Conservation (phyloP, 2,329 filamentous ascomycete species). For the Exophiala viscosa region DNA sequence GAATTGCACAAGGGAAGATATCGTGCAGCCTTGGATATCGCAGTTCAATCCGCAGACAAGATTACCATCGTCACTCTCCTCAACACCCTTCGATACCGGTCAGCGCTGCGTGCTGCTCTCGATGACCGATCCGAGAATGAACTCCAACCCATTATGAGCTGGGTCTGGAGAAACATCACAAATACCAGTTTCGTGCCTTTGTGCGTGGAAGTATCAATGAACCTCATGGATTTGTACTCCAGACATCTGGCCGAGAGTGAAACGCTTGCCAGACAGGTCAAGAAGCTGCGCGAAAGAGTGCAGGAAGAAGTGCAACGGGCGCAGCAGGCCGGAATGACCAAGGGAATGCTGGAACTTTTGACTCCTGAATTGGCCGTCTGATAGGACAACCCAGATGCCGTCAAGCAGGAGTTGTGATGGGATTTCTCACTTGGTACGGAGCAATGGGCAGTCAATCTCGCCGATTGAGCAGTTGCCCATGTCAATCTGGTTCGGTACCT, state of each 20-base stretch:
- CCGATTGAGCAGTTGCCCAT: too few relatives aligned
- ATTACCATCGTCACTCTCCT: constrained; percentile 71
- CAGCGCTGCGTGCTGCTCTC: constrained; percentile 75
- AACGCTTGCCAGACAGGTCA: constrained; percentile 68
- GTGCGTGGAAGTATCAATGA: constrained; percentile 76
- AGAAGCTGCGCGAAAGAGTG: constrained; percentile 66
- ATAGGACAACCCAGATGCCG: not conserved
- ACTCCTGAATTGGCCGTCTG: constrained; percentile 10
- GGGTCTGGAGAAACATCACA: constrained; percentile 75
- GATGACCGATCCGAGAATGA: constrained; percentile 74
- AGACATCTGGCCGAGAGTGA: constrained; percentile 71
- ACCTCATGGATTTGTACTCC: constrained; percentile 82
- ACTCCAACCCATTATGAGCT: constrained; percentile 76
- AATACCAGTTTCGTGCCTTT: constrained; percentile 73
- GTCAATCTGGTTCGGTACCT: too few relatives aligned
- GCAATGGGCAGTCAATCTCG: too few relatives aligned
- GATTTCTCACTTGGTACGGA: too few relatives aligned
- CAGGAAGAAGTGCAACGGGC: constrained; percentile 75
- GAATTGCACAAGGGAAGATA: constrained; percentile 77
- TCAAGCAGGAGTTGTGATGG: not conserved
- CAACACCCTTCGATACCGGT: constrained; percentile 80
- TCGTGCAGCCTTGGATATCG: constrained; percentile 71
- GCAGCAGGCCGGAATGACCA: constrained; percentile 74
- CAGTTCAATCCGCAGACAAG: constrained; percentile 60
- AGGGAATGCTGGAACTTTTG: constrained; percentile 77